Evolutionary conservation across 2,329 filamentous ascomycete genomes (phyloP), one percentile per base, ranked within the genome.

Genomic region (Aspergillus brasiliensis): DNA sequence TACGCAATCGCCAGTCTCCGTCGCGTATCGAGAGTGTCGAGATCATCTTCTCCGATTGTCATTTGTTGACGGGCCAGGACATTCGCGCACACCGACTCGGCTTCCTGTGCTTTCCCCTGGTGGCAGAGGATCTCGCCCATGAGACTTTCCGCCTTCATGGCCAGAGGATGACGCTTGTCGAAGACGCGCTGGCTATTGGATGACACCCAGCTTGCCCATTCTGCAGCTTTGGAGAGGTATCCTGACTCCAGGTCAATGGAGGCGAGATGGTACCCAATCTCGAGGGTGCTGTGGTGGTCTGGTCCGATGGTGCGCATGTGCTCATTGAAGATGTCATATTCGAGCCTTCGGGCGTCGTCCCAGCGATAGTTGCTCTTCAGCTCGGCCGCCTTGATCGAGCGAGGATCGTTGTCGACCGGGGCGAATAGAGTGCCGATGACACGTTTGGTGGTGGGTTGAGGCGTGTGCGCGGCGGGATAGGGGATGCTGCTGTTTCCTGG

Each of bases 31-130:
- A 72, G 60, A 2, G 70, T 73, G 40, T 73, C 70, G 8, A 72
- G 28, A 40, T 72, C 69, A 11, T 72, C 68, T 42, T 73, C 71
- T 13, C 71, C 71, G 19, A 73, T 69, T 8, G 61, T 67, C 64
- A 73, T 73, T 46, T 73, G 71, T 37, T 73, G 71, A 5, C 70
- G 69, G 1, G 71, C 71, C 2, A 73, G 62, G 2, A 73, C 68
- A 8, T 73, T 73, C 17, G 71, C 69, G 17, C 69, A 71, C 15
- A 73, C 60, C 0, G 71, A 73, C 56, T 73, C 69, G 0, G 68
- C 67, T 37, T 73, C 71, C 34, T 71, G 65, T 15, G 65, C 59
- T 13, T 67, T 67, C 8, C 71, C 71, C 15, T 66, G 63, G 1
- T 64, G 64, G 28, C 60, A 64, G 11, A 73, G 51, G 8, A 73